Conservation (phyloP, 805 yeast species). For the Myxozyma kluyveri region DNA sequence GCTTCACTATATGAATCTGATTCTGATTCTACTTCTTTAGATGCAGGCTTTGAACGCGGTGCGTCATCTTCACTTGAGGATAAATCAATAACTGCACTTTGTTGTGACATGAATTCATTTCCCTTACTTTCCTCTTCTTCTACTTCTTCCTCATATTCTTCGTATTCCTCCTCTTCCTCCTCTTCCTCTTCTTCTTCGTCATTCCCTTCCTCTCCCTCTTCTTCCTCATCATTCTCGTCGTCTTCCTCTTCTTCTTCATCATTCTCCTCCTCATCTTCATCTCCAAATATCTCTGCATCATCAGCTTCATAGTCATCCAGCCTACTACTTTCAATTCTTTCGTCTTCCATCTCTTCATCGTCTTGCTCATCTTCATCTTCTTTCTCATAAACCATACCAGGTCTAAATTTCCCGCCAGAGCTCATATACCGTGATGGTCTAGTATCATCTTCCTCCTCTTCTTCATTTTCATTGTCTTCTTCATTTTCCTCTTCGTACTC, state of each 20-base stretch:
- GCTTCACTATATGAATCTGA: slow-evolving; percentile 5
- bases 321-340: no score
- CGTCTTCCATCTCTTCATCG: neutral
- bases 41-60: slow-evolving; percentile 1
- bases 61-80: slow-evolving; percentile 7
- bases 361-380: neutral
- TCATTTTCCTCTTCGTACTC: slow-evolving; percentile 2
- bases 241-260: neutral
- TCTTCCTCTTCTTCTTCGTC: slow-evolving; percentile 3
- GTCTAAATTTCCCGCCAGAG: no score
- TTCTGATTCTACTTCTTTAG: slow-evolving; percentile 3
- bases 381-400: no score
- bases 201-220: neutral
- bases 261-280: neutral
- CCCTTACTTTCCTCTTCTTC: neutral
- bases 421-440: no score
- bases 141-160: slow-evolving; percentile 11
- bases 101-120: neutral
- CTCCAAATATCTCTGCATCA: no score
- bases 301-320: no score
- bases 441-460: neutral
- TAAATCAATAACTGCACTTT: neutral
- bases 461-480: neutral
- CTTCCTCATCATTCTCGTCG: neutral
- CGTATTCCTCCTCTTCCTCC: slow-evolving; percentile 3